These are phyloP conservation scores for Amanita subjunquillea DNA, from an alignment of 768 basidiomycete species.

Conservation along the genomic window DNA sequence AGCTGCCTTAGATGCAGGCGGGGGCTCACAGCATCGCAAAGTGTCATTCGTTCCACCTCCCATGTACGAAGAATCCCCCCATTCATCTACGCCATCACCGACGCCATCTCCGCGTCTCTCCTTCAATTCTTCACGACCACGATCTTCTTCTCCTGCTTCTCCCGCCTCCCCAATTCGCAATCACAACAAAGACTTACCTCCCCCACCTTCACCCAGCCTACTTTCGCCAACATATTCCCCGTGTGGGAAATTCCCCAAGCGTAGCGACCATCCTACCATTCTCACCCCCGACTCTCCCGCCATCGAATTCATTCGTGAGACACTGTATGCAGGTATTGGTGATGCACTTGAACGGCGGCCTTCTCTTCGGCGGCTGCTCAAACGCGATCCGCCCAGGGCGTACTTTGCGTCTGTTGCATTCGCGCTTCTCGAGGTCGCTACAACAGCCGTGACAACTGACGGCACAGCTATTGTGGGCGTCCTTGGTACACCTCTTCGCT, in stretches of 20 bases:
- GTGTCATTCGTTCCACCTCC: constrained; percentile 63
- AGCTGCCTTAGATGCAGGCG: constrained; percentile 64
- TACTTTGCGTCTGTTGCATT: constrained; percentile 70
- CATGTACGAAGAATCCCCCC: constrained; percentile 33
- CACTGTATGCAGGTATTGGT: constrained; percentile 72
- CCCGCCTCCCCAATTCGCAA: not conserved
- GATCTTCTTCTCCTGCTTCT: not conserved
- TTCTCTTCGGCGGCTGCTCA: constrained; percentile 44
- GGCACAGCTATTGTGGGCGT: constrained; percentile 48
- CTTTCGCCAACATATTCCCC: constrained; percentile 2
- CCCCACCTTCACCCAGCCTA: not conserved
- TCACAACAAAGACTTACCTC: constrained; percentile 1
- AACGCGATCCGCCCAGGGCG: constrained; percentile 56
- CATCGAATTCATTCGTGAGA: constrained; percentile 77
- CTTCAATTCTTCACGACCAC: not conserved
- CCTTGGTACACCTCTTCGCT: constrained; percentile 43
- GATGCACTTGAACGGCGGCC: constrained; percentile 52
- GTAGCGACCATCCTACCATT: constrained; percentile 27
- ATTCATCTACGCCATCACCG: constrained; percentile 9
- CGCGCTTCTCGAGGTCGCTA: constrained; percentile 63
- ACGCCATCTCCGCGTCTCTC: constrained; percentile 11
- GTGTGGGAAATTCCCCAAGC: constrained; percentile 5
- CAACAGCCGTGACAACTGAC: constrained; percentile 30
- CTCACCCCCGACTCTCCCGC: constrained; percentile 44
- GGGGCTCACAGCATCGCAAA: constrained; percentile 29